Conservation (phyloP, 2,329 filamentous ascomycete genomes). For the Emergomyces pasteurianus region DNA sequence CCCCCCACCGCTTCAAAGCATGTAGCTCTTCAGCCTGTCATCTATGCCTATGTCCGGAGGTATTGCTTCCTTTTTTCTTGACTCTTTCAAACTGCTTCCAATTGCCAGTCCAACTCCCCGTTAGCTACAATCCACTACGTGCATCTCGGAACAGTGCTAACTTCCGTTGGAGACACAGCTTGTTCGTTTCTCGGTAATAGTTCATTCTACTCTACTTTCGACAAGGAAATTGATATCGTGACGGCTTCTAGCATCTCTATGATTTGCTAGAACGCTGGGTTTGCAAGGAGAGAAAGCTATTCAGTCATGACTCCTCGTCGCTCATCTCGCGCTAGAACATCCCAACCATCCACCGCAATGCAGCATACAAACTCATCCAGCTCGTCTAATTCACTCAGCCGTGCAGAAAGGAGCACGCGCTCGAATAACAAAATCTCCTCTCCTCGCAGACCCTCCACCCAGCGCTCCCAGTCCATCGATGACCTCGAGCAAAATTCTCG, state of each 20-base stretch:
- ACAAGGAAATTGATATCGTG: conserved; percentile 2
- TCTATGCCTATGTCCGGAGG: conserved; percentile 22
- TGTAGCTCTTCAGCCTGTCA: conserved; percentile 17
- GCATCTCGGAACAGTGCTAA: conserved; percentile 1
- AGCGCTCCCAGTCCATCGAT: conserved; percentile 41
- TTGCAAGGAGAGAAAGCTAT: conserved; percentile 2
- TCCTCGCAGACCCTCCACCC: conserved; percentile 60
- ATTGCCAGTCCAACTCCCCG: conserved; percentile 10
- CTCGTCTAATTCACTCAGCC: conserved; percentile 57
- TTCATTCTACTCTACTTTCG: neutral
- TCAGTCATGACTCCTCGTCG: conserved; percentile 60
- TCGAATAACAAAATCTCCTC: conserved; percentile 61
- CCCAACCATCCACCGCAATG: conserved; percentile 58
- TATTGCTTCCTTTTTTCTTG: conserved; percentile 19
- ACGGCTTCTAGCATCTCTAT: conserved; percentile 6
- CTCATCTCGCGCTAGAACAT: conserved; percentile 72
- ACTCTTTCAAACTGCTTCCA: conserved; percentile 5
- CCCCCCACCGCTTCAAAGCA: conserved; percentile 5
- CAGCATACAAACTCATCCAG: conserved; percentile 69
- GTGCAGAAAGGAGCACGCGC: conserved; percentile 62
- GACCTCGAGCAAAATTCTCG: conserved; percentile 39
- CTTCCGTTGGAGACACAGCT: conserved; percentile 9
- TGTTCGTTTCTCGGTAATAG: conserved; percentile 8
- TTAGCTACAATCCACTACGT: conserved; percentile 7
- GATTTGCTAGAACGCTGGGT: conserved; percentile 3